These are phyloP conservation scores for Lasiosphaeris hirsuta DNA, from an alignment of 495 filamentous ascomycete genomes.

Conservation along the genomic window DNA sequence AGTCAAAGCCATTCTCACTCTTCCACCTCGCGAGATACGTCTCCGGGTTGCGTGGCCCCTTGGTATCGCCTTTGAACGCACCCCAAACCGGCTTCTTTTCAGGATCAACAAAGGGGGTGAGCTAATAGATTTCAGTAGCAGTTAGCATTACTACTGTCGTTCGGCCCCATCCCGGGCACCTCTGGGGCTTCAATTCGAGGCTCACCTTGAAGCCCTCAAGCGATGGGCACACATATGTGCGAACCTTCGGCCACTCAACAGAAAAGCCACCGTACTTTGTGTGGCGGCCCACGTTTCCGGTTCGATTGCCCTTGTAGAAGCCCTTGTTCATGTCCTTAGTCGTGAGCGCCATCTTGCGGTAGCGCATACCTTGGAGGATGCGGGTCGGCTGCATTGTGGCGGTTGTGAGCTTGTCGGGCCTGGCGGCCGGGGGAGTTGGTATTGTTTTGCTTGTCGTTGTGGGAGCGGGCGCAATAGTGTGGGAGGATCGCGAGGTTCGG, in stretches of 20 bases:
- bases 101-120: constrained; percentile 78
- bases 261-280: constrained; percentile 80
- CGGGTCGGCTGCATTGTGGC: constrained; percentile 64
- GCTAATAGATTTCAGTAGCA: constrained; percentile 43
- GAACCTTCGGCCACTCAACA: constrained; percentile 80
- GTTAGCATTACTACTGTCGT: not conserved
- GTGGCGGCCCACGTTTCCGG: constrained; percentile 81
- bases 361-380: constrained; percentile 57
- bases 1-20: constrained; percentile 61
- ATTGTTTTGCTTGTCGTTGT: not conserved
- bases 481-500: too few species aligned
- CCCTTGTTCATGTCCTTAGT: constrained; percentile 91
- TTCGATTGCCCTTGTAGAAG: constrained; percentile 93
- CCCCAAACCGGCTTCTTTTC: constrained; percentile 54
- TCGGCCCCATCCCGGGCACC: not conserved
- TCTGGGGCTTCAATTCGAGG: too few species aligned
- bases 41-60: constrained; percentile 54
- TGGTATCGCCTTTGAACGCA: constrained; percentile 42
- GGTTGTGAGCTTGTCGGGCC: not conserved
- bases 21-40: constrained; percentile 67
- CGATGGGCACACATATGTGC: constrained; percentile 80
- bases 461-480: too few species aligned
- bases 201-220: constrained; percentile 69
- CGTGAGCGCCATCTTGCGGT: constrained; percentile 68
- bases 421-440: not conserved